Evolutionary conservation across 441 rosid genomes (phyloP).

Genomic region (Bruguiera hainesii): DNA sequence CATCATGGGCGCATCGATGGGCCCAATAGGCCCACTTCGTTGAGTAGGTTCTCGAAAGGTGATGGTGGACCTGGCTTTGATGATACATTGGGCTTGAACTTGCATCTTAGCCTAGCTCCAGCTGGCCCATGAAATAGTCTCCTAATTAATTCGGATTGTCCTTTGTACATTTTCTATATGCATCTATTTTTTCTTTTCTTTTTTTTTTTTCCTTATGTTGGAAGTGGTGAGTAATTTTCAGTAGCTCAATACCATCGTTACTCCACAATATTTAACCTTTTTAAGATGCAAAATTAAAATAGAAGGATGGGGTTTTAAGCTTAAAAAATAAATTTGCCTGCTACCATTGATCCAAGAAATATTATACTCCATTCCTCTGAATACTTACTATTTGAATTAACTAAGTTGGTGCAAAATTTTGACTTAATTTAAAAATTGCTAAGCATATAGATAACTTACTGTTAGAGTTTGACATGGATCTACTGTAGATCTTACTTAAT

Average conservation of each 20-base stretch:
- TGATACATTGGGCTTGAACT: slow-evolving; percentile 69
- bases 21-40: slow-evolving; percentile 31
- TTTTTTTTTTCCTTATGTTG: neutral
- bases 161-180: neutral
- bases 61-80: slow-evolving; percentile 60
- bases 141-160: neutral
- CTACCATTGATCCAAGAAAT: no score
- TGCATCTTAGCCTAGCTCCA: slow-evolving; percentile 91
- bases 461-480: no score
- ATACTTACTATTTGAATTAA: no score
- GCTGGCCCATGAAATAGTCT: slow-evolving; percentile 50
- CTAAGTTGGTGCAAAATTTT: no score
- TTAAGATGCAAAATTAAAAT: no score
- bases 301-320: no score
- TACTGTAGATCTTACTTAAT: no score
- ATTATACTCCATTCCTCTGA: no score
- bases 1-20: slow-evolving; percentile 33
- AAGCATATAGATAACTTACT: no score
- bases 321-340: no score
- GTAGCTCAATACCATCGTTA: neutral
- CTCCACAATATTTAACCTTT: no score
- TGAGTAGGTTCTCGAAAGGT: slow-evolving; percentile 53
- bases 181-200: neutral
- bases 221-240: slow-evolving; percentile 8
- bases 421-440: no score